Evolutionary conservation across 2,329 filamentous ascomycete genomes (phyloP).

Genomic region (Colletotrichum sp.): DNA sequence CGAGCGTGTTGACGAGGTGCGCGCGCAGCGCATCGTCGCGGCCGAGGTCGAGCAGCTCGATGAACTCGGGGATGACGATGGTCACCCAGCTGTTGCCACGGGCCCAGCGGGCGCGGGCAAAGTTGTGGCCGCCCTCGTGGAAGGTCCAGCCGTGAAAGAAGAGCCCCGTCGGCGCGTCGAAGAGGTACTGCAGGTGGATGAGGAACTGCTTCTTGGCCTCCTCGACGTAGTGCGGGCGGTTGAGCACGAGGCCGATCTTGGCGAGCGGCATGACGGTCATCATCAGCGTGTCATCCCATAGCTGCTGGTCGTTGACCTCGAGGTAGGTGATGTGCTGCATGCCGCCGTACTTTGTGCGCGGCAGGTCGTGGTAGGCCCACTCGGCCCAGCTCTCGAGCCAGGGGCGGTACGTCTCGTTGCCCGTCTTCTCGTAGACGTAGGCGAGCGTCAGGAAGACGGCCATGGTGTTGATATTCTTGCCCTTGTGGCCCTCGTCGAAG

Average conservation of each 20-base stretch:
- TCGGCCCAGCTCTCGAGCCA: conserved; percentile 85
- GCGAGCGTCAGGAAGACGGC: conserved; percentile 78
- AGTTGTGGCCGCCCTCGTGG: conserved; percentile 68
- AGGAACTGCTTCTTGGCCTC: conserved; percentile 82
- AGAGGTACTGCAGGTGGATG: conserved; percentile 79
- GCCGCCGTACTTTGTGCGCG: conserved; percentile 71
- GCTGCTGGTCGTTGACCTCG: conserved; percentile 72
- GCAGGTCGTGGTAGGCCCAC: conserved; percentile 81
- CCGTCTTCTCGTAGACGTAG: conserved; percentile 77
- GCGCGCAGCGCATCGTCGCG: conserved; percentile 67
- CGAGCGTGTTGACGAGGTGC: conserved; percentile 66
- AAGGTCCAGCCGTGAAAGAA: conserved; percentile 89
- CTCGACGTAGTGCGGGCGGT: conserved; percentile 74
- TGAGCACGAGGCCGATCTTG: conserved; percentile 77
- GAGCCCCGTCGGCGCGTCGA: conserved; percentile 72
- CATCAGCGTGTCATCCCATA: conserved; percentile 89
- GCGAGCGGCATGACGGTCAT: conserved; percentile 84
- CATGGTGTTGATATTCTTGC: conserved; percentile 89
- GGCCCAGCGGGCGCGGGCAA: conserved; percentile 63
- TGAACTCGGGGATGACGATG: conserved; percentile 82
- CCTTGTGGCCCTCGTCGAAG: conserved; percentile 73
- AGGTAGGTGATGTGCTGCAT: conserved; percentile 81
- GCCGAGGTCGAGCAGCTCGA: conserved; percentile 72
- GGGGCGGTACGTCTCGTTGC: conserved; percentile 71
- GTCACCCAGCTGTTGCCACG: conserved; percentile 77